These are phyloP conservation scores for Vaccinium vitisidaea DNA, from an alignment of 148 eudicot genomes.

Conservation along the genomic window DNA sequence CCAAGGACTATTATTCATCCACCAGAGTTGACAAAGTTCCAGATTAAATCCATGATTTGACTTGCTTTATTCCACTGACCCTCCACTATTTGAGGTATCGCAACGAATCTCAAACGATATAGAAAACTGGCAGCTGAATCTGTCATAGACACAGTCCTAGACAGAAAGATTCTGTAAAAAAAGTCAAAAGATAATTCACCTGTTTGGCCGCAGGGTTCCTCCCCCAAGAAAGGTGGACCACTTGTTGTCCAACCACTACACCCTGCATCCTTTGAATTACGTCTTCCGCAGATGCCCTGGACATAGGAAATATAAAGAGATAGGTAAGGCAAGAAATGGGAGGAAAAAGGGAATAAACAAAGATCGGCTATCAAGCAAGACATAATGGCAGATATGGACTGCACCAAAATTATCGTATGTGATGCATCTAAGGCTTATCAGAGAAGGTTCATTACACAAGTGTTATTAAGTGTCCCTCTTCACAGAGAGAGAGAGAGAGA, in stretches of 20 bases:
- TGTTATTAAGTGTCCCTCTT: neutral
- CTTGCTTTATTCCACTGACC: neutral
- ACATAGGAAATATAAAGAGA: slow-evolving; percentile 17
- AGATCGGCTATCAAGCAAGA: neutral
- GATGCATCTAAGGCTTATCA: neutral
- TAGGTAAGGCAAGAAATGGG: neutral
- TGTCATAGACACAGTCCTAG: neutral
- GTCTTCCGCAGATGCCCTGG: slow-evolving; percentile 90
- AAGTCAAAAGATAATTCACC: slow-evolving; percentile 37
- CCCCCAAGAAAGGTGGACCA: slow-evolving; percentile 92
- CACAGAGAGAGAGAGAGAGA: neutral
- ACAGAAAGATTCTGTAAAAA: neutral
- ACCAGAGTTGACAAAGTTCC: neutral
- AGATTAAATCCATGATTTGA: neutral
- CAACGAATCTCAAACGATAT: neutral
- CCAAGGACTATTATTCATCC: neutral
- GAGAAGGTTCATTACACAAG: neutral
- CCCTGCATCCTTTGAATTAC: slow-evolving; percentile 92
- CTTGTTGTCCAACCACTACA: slow-evolving; percentile 78
- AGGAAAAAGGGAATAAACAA: neutral
- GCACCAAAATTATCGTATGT: neutral
- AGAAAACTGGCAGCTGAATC: neutral
- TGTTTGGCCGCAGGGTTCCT: slow-evolving; percentile 74
- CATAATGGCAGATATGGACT: neutral
- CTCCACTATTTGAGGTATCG: neutral